A percentile compares a stretch with the other conserved stretches of the same genome.
Evolutionary conservation across 768 basidiomycete species (phyloP).

Genomic region (Pisolithus orientalis): DNA sequence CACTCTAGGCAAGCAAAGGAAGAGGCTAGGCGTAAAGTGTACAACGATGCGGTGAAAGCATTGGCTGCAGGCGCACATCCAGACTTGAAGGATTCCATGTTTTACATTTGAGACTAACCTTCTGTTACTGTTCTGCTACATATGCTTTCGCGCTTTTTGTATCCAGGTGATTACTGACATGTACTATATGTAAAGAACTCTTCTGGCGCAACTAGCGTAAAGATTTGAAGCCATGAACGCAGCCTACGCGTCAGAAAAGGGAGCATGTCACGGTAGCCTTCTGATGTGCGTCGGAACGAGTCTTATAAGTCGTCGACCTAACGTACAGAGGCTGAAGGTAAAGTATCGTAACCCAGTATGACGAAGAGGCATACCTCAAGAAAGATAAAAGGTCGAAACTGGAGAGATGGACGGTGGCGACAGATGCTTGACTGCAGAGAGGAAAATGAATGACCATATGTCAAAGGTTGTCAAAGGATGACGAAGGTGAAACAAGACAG

Average conservation of each 20-base stretch:
- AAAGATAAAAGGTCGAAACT: no score
- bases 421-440: no score
- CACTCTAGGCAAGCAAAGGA: constrained; percentile 26
- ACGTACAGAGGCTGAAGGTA: no score
- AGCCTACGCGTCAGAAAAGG: constrained; percentile 46
- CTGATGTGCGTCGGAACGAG: no score
- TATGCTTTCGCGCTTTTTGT: not conserved
- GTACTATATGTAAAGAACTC: not conserved
- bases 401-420: no score
- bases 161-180: not conserved
- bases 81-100: constrained; percentile 61
- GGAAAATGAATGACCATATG: no score
- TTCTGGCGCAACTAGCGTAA: no score
- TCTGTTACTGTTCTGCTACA: not conserved
- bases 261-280: constrained; percentile 35
- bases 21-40: constrained; percentile 20
- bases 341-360: no score
- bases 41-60: constrained; percentile 14
- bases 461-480: no score
- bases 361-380: no score
- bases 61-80: constrained; percentile 56
- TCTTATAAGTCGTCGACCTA: no score
- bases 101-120: constrained; percentile 49
- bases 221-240: constrained; percentile 37
- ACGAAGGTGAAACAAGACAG: no score